phyloP scores from a whole-genome alignment of 352 stramenopile genomes.

The Globisporangium orthogonon region DNA sequence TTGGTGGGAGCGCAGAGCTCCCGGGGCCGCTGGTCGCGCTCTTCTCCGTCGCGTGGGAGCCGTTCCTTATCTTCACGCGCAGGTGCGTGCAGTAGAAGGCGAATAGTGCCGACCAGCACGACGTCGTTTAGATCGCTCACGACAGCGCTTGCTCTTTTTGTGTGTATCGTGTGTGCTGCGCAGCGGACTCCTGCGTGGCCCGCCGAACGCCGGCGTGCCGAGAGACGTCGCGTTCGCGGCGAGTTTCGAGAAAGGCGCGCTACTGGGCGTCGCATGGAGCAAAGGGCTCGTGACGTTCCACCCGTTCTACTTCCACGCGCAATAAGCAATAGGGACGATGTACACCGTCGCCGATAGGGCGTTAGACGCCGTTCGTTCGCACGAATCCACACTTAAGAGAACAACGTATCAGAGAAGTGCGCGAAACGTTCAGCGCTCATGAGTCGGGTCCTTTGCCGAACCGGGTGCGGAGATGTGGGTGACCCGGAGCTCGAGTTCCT shows the following conservation, averaged over 20 bases:
- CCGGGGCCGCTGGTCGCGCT: conserved; percentile 56
- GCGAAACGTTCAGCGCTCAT: conserved; percentile 14
- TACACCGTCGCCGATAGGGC: background rate
- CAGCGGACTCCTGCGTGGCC: conserved; percentile 49
- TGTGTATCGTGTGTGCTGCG: conserved; percentile 14
- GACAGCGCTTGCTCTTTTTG: too few species aligned
- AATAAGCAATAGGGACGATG: background rate
- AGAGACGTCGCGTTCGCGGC: conserved; percentile 55
- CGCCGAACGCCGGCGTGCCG: conserved; percentile 49
- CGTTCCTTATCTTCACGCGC: conserved; percentile 71
- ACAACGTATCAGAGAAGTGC: background rate
- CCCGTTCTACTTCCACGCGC: conserved; percentile 66
- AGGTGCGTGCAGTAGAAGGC: conserved; percentile 21
- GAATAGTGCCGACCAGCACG: too few species aligned
- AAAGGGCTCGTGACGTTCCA: conserved; percentile 74
- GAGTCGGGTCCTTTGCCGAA: conserved; percentile 44
- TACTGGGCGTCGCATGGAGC: conserved; percentile 73
- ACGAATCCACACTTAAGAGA: background rate
- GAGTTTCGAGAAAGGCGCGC: conserved; percentile 56
- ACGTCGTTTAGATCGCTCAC: background rate
- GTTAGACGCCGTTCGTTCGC: background rate
- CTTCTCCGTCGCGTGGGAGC: conserved; percentile 60
- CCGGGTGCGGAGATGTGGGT: conserved; percentile 50
- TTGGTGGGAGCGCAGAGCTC: conserved; percentile 12
- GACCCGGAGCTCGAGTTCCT: conserved; percentile 54